Conservation (phyloP, 1,139 yeast genomes). For the Geotrichum australiense region DNA sequence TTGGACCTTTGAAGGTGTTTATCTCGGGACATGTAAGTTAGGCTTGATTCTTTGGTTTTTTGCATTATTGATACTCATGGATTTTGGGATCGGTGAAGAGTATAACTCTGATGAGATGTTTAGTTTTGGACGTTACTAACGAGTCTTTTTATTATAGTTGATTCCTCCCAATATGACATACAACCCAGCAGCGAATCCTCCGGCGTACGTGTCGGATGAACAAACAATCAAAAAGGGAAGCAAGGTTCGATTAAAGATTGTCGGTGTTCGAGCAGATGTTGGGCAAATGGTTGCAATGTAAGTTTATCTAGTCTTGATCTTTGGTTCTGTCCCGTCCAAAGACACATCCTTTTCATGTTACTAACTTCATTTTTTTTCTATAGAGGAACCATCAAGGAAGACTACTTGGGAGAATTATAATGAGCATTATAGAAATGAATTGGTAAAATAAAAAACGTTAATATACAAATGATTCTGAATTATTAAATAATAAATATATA, state of each 20-base stretch:
- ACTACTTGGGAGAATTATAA: conserved; percentile 78
- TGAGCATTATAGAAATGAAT: neutral
- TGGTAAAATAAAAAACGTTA: neutral
- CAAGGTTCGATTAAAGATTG: conserved; percentile 86
- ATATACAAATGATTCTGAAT: neutral
- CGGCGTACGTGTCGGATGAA: conserved; percentile 95
- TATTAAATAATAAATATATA: conserved; percentile 3
- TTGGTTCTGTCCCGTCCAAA: too few relatives aligned
- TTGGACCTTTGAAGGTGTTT: conserved; percentile 92
- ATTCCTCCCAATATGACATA: conserved; percentile 92
- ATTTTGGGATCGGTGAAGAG: too few relatives aligned
- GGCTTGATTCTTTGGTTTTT: neutral
- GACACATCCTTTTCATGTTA: conserved; percentile 1
- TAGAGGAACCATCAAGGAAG: conserved; percentile 90
- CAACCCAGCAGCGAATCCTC: conserved; percentile 95
- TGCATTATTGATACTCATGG: neutral
- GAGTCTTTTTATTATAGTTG: conserved; percentile 34
- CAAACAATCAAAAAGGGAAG: conserved; percentile 93
- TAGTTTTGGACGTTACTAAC: neutral
- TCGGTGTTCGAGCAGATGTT: conserved; percentile 96
- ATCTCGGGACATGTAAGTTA: conserved; percentile 67
- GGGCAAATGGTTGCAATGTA: conserved; percentile 89
- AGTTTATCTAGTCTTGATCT: conserved; percentile 19
- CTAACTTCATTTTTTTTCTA: conserved; percentile 17
- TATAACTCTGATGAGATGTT: too few relatives aligned